Conservation (phyloP, 495 filamentous ascomycete species). For the Penicillium subrubescens region DNA sequence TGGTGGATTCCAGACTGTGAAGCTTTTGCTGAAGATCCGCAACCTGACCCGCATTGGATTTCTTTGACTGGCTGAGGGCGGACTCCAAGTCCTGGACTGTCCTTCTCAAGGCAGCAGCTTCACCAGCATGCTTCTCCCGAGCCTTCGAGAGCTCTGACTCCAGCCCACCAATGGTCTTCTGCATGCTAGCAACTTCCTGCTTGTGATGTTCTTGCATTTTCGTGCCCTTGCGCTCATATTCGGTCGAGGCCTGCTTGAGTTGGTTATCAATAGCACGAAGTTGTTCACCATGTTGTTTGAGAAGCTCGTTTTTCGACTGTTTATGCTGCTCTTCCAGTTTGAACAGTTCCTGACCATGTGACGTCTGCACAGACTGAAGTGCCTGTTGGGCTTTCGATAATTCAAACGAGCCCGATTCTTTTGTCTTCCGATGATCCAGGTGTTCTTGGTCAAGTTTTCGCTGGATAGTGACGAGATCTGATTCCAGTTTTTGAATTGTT, state of each 20-base stretch:
- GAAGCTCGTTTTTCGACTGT: conserved; percentile 43
- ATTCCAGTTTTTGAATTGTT: conserved; percentile 67
- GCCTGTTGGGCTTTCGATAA: conserved; percentile 65
- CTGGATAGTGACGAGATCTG: conserved; percentile 65
- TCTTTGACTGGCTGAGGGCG: conserved; percentile 53
- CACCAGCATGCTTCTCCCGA: conserved; percentile 53
- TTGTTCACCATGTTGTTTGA: conserved; percentile 51
- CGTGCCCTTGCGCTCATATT: conserved; percentile 49
- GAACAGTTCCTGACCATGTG: conserved; percentile 63
- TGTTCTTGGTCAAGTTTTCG: conserved; percentile 76
- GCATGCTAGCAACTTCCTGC: conserved; percentile 63
- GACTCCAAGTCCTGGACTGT: conserved; percentile 58
- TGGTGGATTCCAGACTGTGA: conserved; percentile 51
- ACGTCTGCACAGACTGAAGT: conserved; percentile 70
- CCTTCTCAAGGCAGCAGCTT: conserved; percentile 58
- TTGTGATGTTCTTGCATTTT: conserved; percentile 56
- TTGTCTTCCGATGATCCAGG: conserved; percentile 70
- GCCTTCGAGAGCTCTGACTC: conserved; percentile 63
- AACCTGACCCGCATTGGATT: conserved; percentile 57
- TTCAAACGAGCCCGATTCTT: conserved; percentile 67
- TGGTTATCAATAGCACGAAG: conserved; percentile 51
- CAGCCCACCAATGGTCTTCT: conserved; percentile 58
- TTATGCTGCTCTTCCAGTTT: conserved; percentile 51
- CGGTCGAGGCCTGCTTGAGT: conserved; percentile 51
- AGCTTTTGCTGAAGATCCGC: conserved; percentile 55